Base-by-base conservation (phyloP, 2,329 filamentous ascomycete genomes). In the Calonectria hongkongensis region DNA sequence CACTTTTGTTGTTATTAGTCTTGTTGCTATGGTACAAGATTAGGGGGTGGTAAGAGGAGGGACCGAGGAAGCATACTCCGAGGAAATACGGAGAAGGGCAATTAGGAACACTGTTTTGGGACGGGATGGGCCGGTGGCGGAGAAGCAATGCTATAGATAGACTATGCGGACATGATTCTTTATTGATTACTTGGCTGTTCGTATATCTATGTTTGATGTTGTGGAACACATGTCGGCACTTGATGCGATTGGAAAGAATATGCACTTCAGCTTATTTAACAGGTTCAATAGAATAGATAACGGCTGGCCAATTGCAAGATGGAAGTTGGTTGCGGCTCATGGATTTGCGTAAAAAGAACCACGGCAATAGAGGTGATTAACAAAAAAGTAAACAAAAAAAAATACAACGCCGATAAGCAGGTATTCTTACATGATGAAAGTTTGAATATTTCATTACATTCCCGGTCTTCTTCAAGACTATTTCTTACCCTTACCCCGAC, bases 401-500 rank as follows among this genome's bases (percentile, higher is more conserved):
- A 47, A 54, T 60, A 62, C 43, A 41, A 66, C 62, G 62, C 51
- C 43, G 18, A 51, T 45, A 50, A 18, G 27, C 50, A 58, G 36
- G n/a, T 39, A 36, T 58, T 58, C 54, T 33, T 58, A 39, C 54
- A 58, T 25, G 33, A 39, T 58, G 54, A 58, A 58, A 58, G 54
- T 25, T 39, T 58, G 30, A 39, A 39, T 28, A 39, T 58, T 58
- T 58, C 54, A 43, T 62, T 62, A 62, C 16, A 62, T 28, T 43
- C 58, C 33, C 66, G 6, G 16, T 50, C 28, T 16, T 25, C 33
- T 39, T 47, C 10, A 5, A 4, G 7, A 50, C 74, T 69, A 82
- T 68, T 80, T 79, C 70, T 79, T 81, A 13, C 70, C 73, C 67
- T 79, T 81, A 12, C 56, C 68, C 13, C 74, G 74, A 41, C 81